Evolutionary conservation across 2,329 filamentous ascomycete species (phyloP).

Genomic region (Venturia effusa): DNA sequence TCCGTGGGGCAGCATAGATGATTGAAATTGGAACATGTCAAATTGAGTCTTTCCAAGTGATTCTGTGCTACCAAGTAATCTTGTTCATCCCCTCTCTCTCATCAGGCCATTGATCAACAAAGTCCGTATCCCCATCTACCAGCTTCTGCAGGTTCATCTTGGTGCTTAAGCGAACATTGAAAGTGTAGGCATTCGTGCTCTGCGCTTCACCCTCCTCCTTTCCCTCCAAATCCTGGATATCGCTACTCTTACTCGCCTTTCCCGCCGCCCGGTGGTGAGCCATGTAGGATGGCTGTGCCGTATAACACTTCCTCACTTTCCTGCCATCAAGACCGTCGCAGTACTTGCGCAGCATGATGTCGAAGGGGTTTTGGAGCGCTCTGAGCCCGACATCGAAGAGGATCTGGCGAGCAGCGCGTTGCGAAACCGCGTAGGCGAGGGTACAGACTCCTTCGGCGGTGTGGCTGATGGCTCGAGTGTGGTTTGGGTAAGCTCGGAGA

Average conservation of each 20-base stretch:
- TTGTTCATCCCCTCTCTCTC: background rate
- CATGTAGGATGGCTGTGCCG: conserved; percentile 12
- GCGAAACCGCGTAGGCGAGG: conserved; percentile 36
- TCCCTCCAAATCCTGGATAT: conserved; percentile 22
- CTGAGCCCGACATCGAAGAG: conserved; percentile 35
- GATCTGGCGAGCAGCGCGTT: conserved; percentile 31
- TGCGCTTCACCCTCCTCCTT: conserved; percentile 20
- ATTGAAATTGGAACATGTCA: too few relatives aligned
- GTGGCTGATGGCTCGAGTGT: conserved; percentile 36
- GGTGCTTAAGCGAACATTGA: conserved; percentile 31
- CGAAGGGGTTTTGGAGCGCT: conserved; percentile 20
- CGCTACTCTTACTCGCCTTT: conserved; percentile 22
- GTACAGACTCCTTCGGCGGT: conserved; percentile 31
- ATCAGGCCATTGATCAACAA: conserved; percentile 9
- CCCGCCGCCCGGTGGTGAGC: conserved; percentile 33
- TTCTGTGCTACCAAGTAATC: background rate
- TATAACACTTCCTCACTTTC: conserved; percentile 29
- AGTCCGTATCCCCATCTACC: conserved; percentile 26
- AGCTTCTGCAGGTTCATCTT: conserved; percentile 30
- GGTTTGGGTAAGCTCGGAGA: conserved; percentile 14
- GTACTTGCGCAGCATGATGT: conserved; percentile 5
- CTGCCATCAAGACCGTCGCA: conserved; percentile 11
- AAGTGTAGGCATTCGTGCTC: conserved; percentile 22
- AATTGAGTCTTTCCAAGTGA: too few relatives aligned
- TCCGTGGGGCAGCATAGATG: too few relatives aligned